Conservation (phyloP, 73 alveolate genomes). For the Paramecium octaurelia region DNA sequence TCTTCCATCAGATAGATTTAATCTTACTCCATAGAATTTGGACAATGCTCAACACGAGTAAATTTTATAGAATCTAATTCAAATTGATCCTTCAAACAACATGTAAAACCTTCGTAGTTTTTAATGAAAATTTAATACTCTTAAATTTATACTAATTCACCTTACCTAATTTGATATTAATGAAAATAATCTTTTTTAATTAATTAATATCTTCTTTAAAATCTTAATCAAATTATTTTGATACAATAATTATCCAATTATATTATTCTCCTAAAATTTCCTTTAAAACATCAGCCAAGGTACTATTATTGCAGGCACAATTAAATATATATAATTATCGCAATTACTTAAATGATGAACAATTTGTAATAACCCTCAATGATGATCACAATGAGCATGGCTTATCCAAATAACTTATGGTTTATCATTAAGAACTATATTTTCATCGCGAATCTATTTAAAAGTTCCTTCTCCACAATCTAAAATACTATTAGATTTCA, state of each 20-base stretch:
- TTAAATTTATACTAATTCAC: neutral
- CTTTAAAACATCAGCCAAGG: slow-evolving; percentile 77
- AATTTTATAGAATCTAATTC: slow-evolving; percentile 48
- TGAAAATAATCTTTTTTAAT: neutral
- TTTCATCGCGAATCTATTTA: slow-evolving; percentile 15
- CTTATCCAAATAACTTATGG: slow-evolving; percentile 74
- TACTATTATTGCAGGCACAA: slow-evolving; percentile 83
- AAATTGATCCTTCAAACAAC: neutral
- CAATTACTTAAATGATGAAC: slow-evolving; percentile 75
- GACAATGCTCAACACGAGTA: slow-evolving; percentile 88
- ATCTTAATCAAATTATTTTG: slow-evolving; percentile 4
- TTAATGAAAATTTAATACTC: neutral
- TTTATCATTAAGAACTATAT: neutral
- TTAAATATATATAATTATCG: slow-evolving; percentile 68
- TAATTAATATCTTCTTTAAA: slow-evolving; percentile 31
- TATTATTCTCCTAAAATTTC: neutral
- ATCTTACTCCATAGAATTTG: slow-evolving; percentile 83
- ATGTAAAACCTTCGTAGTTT: neutral
- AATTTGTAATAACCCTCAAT: slow-evolving; percentile 84
- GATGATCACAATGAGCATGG: slow-evolving; percentile 98
- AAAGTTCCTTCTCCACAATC: slow-evolving; percentile 66
- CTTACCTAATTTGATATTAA: neutral
- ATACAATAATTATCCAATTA: slow-evolving; percentile 18
- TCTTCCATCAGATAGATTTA: slow-evolving; percentile 74
- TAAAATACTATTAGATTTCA: slow-evolving; percentile 39